These are phyloP conservation scores for Datisca glomerata DNA, from an alignment of 306 rosid genomes.

Conservation along the genomic window DNA sequence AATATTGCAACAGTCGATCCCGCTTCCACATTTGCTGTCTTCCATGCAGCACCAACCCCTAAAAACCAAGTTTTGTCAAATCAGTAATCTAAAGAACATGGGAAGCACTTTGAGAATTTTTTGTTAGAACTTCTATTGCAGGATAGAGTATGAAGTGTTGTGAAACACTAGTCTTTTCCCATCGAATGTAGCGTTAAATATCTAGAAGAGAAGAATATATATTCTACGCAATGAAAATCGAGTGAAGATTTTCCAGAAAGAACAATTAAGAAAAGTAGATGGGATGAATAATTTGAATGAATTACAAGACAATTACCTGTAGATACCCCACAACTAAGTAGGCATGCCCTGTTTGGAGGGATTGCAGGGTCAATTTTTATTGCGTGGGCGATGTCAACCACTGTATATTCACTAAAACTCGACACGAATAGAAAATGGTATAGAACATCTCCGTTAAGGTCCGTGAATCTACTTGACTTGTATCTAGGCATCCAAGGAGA, in stretches of 20 bases:
- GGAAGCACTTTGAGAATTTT: too few species aligned
- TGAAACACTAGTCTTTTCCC: too few species aligned
- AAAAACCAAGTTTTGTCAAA: slow-evolving; percentile 4
- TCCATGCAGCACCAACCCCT: slow-evolving; percentile 98
- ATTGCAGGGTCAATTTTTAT: slow-evolving; percentile 37
- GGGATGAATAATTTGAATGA: not conserved
- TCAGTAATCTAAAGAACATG: too few species aligned
- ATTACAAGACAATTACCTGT: slow-evolving; percentile 33
- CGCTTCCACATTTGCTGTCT: slow-evolving; percentile 58
- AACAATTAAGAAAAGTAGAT: too few species aligned
- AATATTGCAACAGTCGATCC: slow-evolving; percentile 76
- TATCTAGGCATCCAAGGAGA: slow-evolving; percentile 55
- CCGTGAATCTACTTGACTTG: slow-evolving; percentile 55
- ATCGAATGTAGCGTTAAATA: too few species aligned
- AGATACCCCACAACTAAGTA: slow-evolving; percentile 73
- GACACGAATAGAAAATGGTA: slow-evolving; percentile 61
- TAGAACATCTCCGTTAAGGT: slow-evolving; percentile 44
- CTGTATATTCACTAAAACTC: slow-evolving; percentile 78
- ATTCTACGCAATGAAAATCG: too few species aligned
- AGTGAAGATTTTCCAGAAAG: too few species aligned
- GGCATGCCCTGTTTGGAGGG: slow-evolving; percentile 65
- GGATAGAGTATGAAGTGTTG: too few species aligned
- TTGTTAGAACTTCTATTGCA: too few species aligned
- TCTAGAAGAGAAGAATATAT: too few species aligned
- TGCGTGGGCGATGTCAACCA: slow-evolving; percentile 50